Percentiles rank a stretch among this genome's conserved stretches.
phyloP scores from a whole-genome alignment of 2,329 filamentous ascomycete species.

The Penicillium sp. region DNA sequence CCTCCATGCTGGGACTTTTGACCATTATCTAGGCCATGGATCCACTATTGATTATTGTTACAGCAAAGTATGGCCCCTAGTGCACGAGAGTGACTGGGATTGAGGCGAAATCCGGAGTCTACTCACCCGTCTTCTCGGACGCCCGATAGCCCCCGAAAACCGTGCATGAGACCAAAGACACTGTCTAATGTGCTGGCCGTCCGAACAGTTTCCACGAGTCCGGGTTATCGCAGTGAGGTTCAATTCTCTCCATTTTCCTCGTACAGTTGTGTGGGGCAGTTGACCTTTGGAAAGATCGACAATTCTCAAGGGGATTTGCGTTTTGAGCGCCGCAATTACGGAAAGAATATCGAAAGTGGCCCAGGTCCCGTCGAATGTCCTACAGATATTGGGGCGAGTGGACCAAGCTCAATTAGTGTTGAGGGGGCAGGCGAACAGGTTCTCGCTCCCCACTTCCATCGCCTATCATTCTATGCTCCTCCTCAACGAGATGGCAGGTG shows the following conservation, averaged over 20 bases:
- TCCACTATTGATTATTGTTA: slow-evolving; percentile 3
- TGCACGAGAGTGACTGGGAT: background rate
- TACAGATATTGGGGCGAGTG: background rate
- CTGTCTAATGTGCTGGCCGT: background rate
- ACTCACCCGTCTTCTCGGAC: background rate
- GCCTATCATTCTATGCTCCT: slow-evolving; percentile 3
- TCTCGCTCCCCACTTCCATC: slow-evolving; percentile 1
- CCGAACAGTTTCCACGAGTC: background rate
- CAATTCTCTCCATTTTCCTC: background rate
- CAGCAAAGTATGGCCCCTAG: background rate
- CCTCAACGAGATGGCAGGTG: background rate
- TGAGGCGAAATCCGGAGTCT: slow-evolving; percentile 1
- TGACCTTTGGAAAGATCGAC: background rate
- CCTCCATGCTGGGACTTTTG: slow-evolving; percentile 9
- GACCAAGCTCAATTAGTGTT: background rate
- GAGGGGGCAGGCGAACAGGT: background rate
- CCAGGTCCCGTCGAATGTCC: background rate
- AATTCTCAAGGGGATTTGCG: slow-evolving; percentile 1
- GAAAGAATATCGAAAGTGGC: slow-evolving; percentile 1
- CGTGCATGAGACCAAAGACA: background rate
- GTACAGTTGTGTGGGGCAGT: no score
- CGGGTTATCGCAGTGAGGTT: background rate
- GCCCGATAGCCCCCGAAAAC: background rate
- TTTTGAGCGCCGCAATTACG: slow-evolving; percentile 8
- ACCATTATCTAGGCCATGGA: slow-evolving; percentile 15